Percentiles rank a stretch among this genome's conserved stretches.
phyloP scores from a whole-genome alignment of 768 basidiomycete genomes.

The Collybia sordida region DNA sequence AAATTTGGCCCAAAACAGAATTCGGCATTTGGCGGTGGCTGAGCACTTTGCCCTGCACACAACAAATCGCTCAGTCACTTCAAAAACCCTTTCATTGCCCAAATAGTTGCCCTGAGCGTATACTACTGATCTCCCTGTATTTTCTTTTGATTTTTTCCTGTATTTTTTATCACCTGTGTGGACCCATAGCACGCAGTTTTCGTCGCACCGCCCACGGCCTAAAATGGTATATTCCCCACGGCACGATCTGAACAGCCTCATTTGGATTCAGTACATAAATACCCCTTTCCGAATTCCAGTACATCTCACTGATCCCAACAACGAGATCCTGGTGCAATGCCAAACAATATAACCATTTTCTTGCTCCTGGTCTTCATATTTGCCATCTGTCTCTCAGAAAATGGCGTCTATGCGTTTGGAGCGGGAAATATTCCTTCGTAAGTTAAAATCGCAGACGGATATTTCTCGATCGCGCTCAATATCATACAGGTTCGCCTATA shows the following conservation, averaged over 20 bases:
- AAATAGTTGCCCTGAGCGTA: not conserved
- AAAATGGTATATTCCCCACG: conserved; percentile 14
- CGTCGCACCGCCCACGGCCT: conserved; percentile 6
- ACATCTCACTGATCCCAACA: conserved; percentile 2
- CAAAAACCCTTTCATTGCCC: conserved; percentile 5
- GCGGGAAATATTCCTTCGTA: conserved; percentile 85
- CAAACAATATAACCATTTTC: conserved; percentile 35
- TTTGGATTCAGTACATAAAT: conserved; percentile 6
- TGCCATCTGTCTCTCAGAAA: conserved; percentile 53
- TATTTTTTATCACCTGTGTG: not conserved
- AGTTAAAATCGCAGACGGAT: conserved; percentile 17
- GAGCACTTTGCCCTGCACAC: conserved; percentile 1
- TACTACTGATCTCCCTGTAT: not conserved
- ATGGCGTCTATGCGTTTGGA: conserved; percentile 73
- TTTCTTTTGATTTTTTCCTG: not conserved
- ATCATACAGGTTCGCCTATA: conserved; percentile 65
- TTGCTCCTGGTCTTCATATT: conserved; percentile 49
- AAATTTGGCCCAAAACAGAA: conserved; percentile 25
- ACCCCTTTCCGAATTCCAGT: not conserved
- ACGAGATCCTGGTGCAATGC: conserved; percentile 20
- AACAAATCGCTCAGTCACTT: not conserved
- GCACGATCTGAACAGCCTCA: conserved; percentile 7
- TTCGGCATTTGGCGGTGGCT: conserved; percentile 21
- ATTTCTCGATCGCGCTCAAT: conserved; percentile 12
- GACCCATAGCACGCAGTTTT: not conserved